Conservation (phyloP, 495 filamentous ascomycete genomes). For the Talaromyces proteolyticus region DNA sequence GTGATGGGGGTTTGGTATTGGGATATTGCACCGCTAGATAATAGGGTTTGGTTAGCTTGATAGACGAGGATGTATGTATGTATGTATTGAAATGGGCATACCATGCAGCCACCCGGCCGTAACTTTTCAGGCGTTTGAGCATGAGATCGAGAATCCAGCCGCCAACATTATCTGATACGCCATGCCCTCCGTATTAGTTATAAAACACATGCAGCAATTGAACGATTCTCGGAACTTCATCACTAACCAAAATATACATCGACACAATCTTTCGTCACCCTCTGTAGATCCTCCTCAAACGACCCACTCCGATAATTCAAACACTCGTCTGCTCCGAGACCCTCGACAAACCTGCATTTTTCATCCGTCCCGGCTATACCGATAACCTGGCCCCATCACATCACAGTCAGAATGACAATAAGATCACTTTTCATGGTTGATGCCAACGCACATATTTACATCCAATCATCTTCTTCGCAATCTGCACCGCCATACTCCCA, state of each 20-base stretch:
- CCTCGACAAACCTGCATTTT: constrained; percentile 58
- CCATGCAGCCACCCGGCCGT: constrained; percentile 57
- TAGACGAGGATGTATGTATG: not conserved
- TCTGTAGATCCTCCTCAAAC: constrained; percentile 51
- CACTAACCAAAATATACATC: constrained; percentile 53
- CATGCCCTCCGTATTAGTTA: not conserved
- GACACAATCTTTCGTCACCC: constrained; percentile 56
- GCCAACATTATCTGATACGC: constrained; percentile 55
- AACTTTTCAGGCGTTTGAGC: constrained; percentile 45
- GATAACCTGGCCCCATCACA: constrained; percentile 21
- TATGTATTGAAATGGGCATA: constrained; percentile 1
- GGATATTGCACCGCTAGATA: constrained; percentile 37
- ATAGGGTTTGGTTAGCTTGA: not conserved
- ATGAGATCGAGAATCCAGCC: constrained; percentile 60
- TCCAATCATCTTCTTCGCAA: constrained; percentile 49
- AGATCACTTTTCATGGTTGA: not conserved
- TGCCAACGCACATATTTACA: constrained; percentile 35
- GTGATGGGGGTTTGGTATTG: constrained; percentile 36
- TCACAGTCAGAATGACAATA: not conserved
- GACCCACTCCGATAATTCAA: constrained; percentile 58
- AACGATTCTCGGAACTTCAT: too few species aligned
- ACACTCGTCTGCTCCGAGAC: constrained; percentile 58
- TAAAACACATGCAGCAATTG: too few species aligned
- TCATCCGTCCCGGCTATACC: constrained; percentile 60
- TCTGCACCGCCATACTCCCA: constrained; percentile 42